Conservation (phyloP, 371 early-diverging fungal genomes). For the Syncephalastrum sp. region DNA sequence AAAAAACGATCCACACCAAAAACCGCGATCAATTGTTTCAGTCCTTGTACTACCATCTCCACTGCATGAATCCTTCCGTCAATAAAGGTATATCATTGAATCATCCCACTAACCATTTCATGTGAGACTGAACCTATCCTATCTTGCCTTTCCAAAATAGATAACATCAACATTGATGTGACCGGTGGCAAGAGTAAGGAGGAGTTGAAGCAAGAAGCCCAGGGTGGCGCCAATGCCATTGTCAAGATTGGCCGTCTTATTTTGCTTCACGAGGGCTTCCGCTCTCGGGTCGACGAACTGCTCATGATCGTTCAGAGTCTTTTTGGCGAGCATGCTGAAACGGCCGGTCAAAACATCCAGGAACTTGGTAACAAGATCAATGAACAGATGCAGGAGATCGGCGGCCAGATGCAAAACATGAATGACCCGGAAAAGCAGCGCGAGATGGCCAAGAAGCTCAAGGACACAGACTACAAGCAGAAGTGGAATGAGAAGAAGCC, state of each 20-base stretch:
- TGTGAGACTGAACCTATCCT: too few species aligned
- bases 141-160: too few species aligned
- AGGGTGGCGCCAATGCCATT: conserved; percentile 34
- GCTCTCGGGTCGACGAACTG: conserved; percentile 47
- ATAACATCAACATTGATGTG: conserved; percentile 1
- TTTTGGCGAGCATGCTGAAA: conserved; percentile 38
- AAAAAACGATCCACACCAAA: conserved; percentile 47
- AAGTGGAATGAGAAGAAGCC: conserved; percentile 3
- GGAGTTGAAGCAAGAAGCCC: conserved; percentile 23
- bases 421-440: conserved; percentile 10
- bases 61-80: conserved; percentile 20
- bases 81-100: conserved; percentile 20
- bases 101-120: too few species aligned
- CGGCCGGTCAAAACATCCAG: conserved; percentile 30
- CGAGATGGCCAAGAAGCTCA: conserved; percentile 11
- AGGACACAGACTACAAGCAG: conserved; percentile 7
- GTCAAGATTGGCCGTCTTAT: conserved; percentile 46
- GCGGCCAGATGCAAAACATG: conserved; percentile 15
- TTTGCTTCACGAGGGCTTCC: conserved; percentile 53
- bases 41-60: conserved; percentile 54
- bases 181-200: conserved; percentile 4
- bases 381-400: conserved; percentile 3
- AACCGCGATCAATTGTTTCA: conserved; percentile 64
- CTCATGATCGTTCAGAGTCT: conserved; percentile 50
- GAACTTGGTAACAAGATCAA: conserved; percentile 18